Conservation (phyloP, 2,329 filamentous ascomycete species). For the Thielaviopsis musarum region DNA sequence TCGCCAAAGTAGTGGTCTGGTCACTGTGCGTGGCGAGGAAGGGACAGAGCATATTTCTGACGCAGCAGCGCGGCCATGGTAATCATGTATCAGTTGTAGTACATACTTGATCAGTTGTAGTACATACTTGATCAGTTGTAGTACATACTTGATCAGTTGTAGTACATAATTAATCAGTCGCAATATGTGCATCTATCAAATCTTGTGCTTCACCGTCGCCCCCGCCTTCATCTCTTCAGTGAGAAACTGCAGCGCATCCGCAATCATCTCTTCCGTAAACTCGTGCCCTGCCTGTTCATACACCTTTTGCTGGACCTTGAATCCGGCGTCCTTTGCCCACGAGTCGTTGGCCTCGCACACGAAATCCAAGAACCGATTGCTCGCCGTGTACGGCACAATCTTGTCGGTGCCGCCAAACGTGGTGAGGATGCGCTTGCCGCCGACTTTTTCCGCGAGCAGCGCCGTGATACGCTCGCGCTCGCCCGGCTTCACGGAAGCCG, state of each 20-base stretch:
- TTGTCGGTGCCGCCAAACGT: constrained; percentile 52
- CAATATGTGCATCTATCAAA: neutral
- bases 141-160: too few relatives aligned
- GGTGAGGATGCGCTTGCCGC: constrained; percentile 46
- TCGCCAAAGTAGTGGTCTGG: constrained; percentile 22
- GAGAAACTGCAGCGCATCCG: constrained; percentile 48
- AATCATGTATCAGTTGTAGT: neutral
- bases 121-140: too few relatives aligned
- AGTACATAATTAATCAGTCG: too few relatives aligned
- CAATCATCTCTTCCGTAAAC: constrained; percentile 51
- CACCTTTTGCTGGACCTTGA: constrained; percentile 46
- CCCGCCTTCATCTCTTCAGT: constrained; percentile 26
- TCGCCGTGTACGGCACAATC: constrained; percentile 51
- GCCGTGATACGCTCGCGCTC: constrained; percentile 27
- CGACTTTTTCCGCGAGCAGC: constrained; percentile 26
- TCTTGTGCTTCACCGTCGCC: constrained; percentile 13
- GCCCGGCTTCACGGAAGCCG: constrained; percentile 19
- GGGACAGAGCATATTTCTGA: constrained; percentile 26
- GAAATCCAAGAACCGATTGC: constrained; percentile 42
- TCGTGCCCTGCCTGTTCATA: constrained; percentile 53
- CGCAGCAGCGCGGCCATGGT: constrained; percentile 25
- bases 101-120: too few relatives aligned
- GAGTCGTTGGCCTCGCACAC: constrained; percentile 39
- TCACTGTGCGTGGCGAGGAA: constrained; percentile 18
- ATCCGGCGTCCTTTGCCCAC: constrained; percentile 35